Percentiles rank a stretch among this genome's conserved stretches.
Conservation (phyloP, 192 early-diverging fungal genomes). For the Coemansia sp. region DNA sequence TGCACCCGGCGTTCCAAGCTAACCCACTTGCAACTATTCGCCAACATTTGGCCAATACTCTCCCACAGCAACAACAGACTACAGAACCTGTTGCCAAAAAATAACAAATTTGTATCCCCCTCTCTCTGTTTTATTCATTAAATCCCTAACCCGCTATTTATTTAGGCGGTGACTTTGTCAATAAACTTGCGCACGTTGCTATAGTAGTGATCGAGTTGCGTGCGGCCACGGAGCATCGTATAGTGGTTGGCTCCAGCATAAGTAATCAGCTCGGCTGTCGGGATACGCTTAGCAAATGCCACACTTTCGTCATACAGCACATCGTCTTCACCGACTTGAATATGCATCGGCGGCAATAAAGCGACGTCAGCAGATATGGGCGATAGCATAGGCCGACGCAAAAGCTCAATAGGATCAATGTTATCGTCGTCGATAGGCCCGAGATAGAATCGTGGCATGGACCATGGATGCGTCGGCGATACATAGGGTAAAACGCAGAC, state of each 20-base stretch:
- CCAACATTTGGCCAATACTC: constrained; percentile 75
- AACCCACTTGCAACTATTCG: constrained; percentile 73
- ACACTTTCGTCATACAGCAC: constrained; percentile 23
- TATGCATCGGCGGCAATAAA: constrained; percentile 18
- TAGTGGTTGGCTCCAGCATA: constrained; percentile 34
- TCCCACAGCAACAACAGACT: constrained; percentile 16
- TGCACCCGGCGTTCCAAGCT: constrained; percentile 71
- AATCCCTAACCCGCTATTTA: neutral
- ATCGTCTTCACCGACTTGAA: constrained; percentile 25
- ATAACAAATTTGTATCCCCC: neutral
- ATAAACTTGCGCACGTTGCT: constrained; percentile 19
- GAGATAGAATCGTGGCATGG: constrained; percentile 26
- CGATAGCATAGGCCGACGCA: constrained; percentile 25
- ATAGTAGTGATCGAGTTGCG: constrained; percentile 26
- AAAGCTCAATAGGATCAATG: neutral
- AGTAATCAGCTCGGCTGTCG: constrained; percentile 7
- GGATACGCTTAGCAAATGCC: constrained; percentile 8
- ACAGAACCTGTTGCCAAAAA: neutral
- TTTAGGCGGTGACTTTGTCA: neutral
- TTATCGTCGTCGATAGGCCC: constrained; percentile 7
- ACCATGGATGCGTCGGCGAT: neutral
- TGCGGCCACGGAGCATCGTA: constrained; percentile 22
- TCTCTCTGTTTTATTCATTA: neutral
- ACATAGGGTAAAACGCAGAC: constrained; percentile 12
- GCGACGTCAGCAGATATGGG: constrained; percentile 8